Base-by-base conservation (phyloP, 257 asterid genomes). In the Penstemon davidsonii region DNA sequence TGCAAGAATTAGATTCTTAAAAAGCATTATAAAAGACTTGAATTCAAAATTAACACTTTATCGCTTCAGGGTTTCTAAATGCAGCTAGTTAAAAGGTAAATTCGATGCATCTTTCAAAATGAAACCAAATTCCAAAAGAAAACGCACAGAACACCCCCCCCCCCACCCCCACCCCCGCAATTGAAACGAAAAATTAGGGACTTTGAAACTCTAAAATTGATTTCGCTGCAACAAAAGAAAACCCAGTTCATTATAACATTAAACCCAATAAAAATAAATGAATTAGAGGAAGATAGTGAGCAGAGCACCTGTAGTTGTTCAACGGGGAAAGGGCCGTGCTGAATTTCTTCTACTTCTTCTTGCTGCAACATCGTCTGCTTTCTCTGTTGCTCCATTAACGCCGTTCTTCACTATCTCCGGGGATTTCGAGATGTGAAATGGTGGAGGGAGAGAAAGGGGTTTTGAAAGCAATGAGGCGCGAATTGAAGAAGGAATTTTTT, bases 281-380 rank as follows among this genome's bases (percentile, higher is more conserved):
- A 51, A 66, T 19, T 4, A 40, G 40, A 25, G 56, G 39, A 61
- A 41, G 15, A 53, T 18, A 52, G 7, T 18, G 3, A 12, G 43
- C 52, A 55, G 64, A 64, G 19, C 10, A 91, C 96, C 96, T 88
- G 97, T 63, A 88, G 96, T 73, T 87, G 91, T 70, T 91, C 96
- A 60, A 91, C 67, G 7, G 95, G 97, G 51, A 75, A 82, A 72
- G 97, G 97, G 55, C 95, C 96, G 5, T 86, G 89, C 69, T 86
- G 96, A 67, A 86, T 55, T 11, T 89, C 96, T 18, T 89, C 98
- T 0, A 44, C 4, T 65, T 89, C 98, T 42, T 84, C 92, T 55
- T 81, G 88, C 54, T 78, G 87, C 64, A 81, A 63, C 61, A 5
- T 7, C 63, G 77, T 70, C 75, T 78, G 85, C 83, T 70, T 85